Base-by-base conservation (phyloP, 768 basidiomycete genomes). In the Cantharellus cinnabarinus region DNA sequence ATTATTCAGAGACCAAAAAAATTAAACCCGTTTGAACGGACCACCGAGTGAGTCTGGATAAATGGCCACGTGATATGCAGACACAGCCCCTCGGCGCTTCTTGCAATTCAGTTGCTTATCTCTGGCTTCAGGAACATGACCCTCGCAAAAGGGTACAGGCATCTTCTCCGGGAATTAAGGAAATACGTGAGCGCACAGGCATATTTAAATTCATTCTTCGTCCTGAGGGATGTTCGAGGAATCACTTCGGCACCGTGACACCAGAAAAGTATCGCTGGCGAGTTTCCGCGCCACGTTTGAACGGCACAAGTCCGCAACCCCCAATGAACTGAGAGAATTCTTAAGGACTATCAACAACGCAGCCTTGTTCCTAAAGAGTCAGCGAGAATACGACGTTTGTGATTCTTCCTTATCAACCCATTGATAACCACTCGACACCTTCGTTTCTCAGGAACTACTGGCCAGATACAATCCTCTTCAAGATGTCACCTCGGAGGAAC, bases 401-500 rank as follows among this genome's bases (percentile, higher is more conserved):
- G 5, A 35, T 48, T 57, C 35, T 41, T 37, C 14, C 35, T 14
- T 40, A 34, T 58, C 37, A 5, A 53, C 35, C 14, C 52, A 29
- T 41, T 57, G 41, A n/a, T n/a, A 14, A 35, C 5, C 5, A 29
- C 41, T 40, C 38, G 2, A 15, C n/a, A n/a, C 10, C 57, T 57
- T 34, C 29, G 37, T 5, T 4, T 41, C 41, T 14, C 65, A 95
- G 91, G 73, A 72, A 29, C 72, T 95, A 54, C 69, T 95, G 62
- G 85, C 88, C 58, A 75, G 88, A 58, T 97, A 97, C 72, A 94
- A 91, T 68, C 90, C 91, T 0, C 71, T 85, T 15, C 70, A 82
- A 48, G 85, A 90, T 65, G 74, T 93, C 62, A 83, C 88, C 0
- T 71, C 76, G 3, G 80, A 89, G 63, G 89, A 94, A 67, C 74